Evolutionary conservation across 2,329 filamentous ascomycete genomes (phyloP).

Genomic region (Aciculosporium take): DNA sequence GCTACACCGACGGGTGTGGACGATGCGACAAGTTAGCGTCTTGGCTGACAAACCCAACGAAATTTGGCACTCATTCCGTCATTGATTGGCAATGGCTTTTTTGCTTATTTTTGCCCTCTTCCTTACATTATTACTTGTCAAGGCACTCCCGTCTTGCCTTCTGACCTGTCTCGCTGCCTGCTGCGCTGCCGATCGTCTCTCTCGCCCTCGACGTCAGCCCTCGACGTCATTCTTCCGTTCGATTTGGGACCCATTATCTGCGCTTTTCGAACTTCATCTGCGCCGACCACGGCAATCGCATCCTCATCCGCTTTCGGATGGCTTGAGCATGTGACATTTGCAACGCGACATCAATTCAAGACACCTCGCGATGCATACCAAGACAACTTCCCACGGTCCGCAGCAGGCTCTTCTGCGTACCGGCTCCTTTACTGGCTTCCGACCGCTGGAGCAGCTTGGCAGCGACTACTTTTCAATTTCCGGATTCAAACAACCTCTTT

Average conservation of each 20-base stretch:
- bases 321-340: constrained; percentile 8
- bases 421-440: constrained; percentile 47
- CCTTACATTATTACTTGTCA: background rate
- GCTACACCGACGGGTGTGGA: background rate
- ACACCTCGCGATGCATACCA: constrained; percentile 7
- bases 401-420: constrained; percentile 39
- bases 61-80: background rate
- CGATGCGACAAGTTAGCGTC: constrained; percentile 2
- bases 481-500: constrained; percentile 54
- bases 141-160: background rate
- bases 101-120: background rate
- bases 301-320: constrained; percentile 1
- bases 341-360: constrained; percentile 9
- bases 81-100: background rate
- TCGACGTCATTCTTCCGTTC: constrained; percentile 2
- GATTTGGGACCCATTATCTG: constrained; percentile 1
- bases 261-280: background rate
- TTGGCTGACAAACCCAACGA: constrained; percentile 7
- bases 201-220: background rate
- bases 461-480: constrained; percentile 44
- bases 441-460: constrained; percentile 35
- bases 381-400: constrained; percentile 18
- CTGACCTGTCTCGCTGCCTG: background rate
- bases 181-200: background rate
- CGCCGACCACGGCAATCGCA: background rate